Evolutionary conservation across 768 basidiomycete species (phyloP), one percentile per base, ranked within the genome.

Genomic region (Boletus insuetus): DNA sequence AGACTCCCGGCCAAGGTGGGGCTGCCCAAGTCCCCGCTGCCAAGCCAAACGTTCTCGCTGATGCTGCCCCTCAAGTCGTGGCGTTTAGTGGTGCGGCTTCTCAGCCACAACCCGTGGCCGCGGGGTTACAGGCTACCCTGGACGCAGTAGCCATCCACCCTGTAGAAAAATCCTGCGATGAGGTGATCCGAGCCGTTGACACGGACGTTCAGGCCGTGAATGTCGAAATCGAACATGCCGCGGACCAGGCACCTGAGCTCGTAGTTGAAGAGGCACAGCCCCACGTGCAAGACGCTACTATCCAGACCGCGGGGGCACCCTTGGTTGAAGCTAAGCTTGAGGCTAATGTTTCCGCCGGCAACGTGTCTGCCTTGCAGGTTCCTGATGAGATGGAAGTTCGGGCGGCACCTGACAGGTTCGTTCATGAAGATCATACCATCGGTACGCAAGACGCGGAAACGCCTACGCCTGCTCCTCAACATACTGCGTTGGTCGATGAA

Each of bases 1-100:
- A 62, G 46, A 66, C 63, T 9, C 54, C 58, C 47, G 24, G 53
- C 6, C 51, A 29, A 39, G 66, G 40, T 19, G 56, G 41, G 20
- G 20, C 32, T 38, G 16, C 45, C 19, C 54, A 49, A 40, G 13
- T 19, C 52, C 41, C 48, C 37, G 31, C 39, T 44, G 10, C 39
- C 5, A 41, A 43, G 20, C 46, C 31, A 17, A 41, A 52, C 17
- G 31, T 14, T 31, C 13, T 38, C n/a, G 51, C 41, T 32, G 24
- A 16, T 8, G 51, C 22, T 6, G 42, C 37, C 29, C 19, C 43
- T 40, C 53, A 29, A 9, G 29, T 22, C n/a, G 44, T 37, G 19
- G 29, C 5, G n/a, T 4, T 40, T 10, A 46, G 41, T 10, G 46
- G 47, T 32, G 44, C 40, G 24, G 49, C 45, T 42, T 20, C 26